Conservation (phyloP, 2,329 filamentous ascomycete genomes). For the Pyrenophora tritici-repentis region DNA sequence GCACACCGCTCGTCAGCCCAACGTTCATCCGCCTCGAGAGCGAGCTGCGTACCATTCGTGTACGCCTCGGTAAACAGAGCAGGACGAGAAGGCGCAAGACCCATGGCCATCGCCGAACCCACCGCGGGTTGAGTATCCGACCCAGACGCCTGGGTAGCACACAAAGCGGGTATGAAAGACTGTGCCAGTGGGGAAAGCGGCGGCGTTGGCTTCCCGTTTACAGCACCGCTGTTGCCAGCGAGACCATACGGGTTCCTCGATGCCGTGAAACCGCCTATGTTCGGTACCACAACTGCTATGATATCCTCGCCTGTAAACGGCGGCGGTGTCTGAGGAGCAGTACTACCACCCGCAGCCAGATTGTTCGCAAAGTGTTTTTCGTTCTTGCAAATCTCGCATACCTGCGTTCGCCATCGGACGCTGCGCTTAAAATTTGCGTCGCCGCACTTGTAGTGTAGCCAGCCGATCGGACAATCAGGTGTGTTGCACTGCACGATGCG, state of each 20-base stretch:
- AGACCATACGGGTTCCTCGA: slow-evolving; percentile 16
- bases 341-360: neutral
- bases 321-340: neutral
- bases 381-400: slow-evolving; percentile 17
- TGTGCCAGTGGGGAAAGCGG: neutral
- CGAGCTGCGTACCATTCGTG: neutral
- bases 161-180: neutral
- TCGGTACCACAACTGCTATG: neutral
- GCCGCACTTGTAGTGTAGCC: slow-evolving; percentile 32
- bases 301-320: slow-evolving; percentile 1
- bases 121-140: neutral
- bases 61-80: slow-evolving; percentile 4
- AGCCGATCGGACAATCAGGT: slow-evolving; percentile 16
- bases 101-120: neutral
- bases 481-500: slow-evolving; percentile 26
- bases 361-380: slow-evolving; percentile 10
- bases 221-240: neutral
- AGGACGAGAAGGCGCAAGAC: neutral
- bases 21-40: neutral
- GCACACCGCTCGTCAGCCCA: too few species aligned
- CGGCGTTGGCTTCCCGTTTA: too few species aligned
- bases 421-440: slow-evolving; percentile 19
- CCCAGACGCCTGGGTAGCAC: neutral
- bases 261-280: neutral
- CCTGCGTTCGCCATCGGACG: slow-evolving; percentile 8